These are phyloP conservation scores for Geranium rotundifolium DNA, from an alignment of 345 rosid species.

Conservation along the genomic window DNA sequence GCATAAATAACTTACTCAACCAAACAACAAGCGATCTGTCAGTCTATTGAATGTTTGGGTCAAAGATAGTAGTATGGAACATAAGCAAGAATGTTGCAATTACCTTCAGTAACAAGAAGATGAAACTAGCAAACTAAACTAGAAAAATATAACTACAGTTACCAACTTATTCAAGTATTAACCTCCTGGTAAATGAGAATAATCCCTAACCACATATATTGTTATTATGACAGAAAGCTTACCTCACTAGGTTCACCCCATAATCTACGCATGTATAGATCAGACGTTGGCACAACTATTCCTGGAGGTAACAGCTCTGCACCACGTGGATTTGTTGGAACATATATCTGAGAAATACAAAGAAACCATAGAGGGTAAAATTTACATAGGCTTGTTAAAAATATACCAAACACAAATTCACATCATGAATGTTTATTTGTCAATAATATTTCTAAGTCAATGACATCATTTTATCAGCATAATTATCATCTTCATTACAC, in stretches of 20 bases:
- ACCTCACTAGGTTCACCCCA: slow-evolving; percentile 98
- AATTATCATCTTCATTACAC: too few relatives aligned
- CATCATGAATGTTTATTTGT: neutral
- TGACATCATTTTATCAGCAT: too few relatives aligned
- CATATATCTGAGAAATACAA: slow-evolving; percentile 49
- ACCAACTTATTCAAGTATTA: too few relatives aligned
- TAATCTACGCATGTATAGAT: slow-evolving; percentile 72
- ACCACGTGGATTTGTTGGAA: slow-evolving; percentile 81
- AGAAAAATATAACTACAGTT: too few relatives aligned
- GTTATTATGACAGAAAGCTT: neutral
- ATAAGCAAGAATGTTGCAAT: neutral
- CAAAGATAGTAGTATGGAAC: too few relatives aligned
- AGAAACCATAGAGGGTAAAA: slow-evolving; percentile 6
- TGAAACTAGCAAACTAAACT: too few relatives aligned
- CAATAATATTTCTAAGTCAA: too few relatives aligned
- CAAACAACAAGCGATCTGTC: neutral
- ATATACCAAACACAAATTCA: neutral
- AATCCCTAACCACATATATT: too few relatives aligned
- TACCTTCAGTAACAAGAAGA: neutral
- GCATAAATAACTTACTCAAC: neutral
- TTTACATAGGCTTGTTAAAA: neutral
- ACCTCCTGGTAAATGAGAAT: too few relatives aligned
- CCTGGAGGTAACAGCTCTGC: slow-evolving; percentile 93
- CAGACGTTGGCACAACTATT: slow-evolving; percentile 67
- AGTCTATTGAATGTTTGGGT: neutral